Evolutionary conservation across 129 eudicot genomes (phyloP), one percentile per base, ranked within the genome.

Genomic region (Artemisia argyi): DNA sequence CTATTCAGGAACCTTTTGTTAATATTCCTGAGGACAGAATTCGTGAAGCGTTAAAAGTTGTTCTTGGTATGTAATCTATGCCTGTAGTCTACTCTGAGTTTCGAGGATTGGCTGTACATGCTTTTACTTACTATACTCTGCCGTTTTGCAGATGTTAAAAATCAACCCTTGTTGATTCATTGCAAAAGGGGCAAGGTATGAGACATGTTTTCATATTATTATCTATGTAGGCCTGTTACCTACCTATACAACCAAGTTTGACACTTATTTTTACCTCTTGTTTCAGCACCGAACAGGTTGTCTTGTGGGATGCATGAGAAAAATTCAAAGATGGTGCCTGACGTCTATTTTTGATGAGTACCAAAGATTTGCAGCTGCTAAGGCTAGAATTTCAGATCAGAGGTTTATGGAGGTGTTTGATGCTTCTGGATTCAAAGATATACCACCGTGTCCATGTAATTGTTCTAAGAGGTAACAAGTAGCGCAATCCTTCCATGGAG

Each of bases 121-220:
- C 68, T 49, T 59, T 63, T 66, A 55, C 16, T 74, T 62, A 35
- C 63, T 57, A 26, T 73, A 47, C 39, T 52, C 28, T 58, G n/a
- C 14, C 19, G 50, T 72, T 20, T 35, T 20, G 28, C 88, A 88
- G 98, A 93, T 89, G 86, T 73, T 35, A 85, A 85, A 80, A 93
- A 93, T 68, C 98, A 89, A 71, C 98, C 98, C 2, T 46, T 89
- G 53, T 76, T 93, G 73, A 87, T 93, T 60, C 98, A 93, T 75
- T 93, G 98, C 88, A 93, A 93, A 84, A 78, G 98, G 78, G 96
- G 98, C 72, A 93, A 93, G 96, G 98, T 93, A 77, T 56, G 58
- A 20, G 20, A 51, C 44, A 53, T 66, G 62, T 12, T 68, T 22
- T 19, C 18, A 78, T 71, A 46, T 50, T 12, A 4, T 68, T 47